These are phyloP conservation scores for Neospermospora avenae DNA, from an alignment of 2,329 filamentous ascomycete species.

Conservation along the genomic window DNA sequence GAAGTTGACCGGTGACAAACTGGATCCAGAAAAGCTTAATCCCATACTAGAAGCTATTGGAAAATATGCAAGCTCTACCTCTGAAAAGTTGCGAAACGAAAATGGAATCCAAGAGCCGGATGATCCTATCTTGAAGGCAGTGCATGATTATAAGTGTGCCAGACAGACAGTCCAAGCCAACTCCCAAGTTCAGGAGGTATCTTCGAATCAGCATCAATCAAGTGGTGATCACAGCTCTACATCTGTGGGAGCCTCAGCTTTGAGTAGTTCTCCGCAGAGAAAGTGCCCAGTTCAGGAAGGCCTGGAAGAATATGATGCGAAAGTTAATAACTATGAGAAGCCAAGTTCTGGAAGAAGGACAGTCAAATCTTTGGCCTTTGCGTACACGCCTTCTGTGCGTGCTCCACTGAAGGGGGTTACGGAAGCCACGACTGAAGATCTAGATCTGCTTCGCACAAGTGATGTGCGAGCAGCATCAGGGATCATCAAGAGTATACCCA, in stretches of 20 bases:
- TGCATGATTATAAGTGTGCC: slow-evolving; percentile 3
- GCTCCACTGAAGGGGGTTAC: neutral
- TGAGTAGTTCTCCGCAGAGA: neutral
- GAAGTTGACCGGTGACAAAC: neutral
- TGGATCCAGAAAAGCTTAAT: neutral
- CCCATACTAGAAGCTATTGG: slow-evolving; percentile 10
- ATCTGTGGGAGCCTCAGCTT: neutral
- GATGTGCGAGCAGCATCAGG: slow-evolving; percentile 29
- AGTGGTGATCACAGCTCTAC: neutral
- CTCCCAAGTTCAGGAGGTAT: neutral
- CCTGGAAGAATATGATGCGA: slow-evolving; percentile 13
- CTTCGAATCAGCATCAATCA: neutral
- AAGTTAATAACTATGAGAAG: slow-evolving; percentile 10
- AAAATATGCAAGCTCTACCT: slow-evolving; percentile 1
- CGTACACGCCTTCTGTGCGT: neutral
- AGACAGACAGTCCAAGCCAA: neutral
- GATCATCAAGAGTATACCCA: slow-evolving; percentile 12
- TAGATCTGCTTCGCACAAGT: slow-evolving; percentile 26
- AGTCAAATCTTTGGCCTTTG: neutral
- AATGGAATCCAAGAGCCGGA: neutral
- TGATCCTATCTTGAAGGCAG: slow-evolving; percentile 9
- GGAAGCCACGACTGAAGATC: slow-evolving; percentile 15
- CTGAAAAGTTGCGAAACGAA: neutral
- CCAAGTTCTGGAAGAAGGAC: neutral
- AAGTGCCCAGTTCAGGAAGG: slow-evolving; percentile 11